phyloP scores from a whole-genome alignment of 371 early-diverging fungal species.

The Parasitella parasitica region DNA sequence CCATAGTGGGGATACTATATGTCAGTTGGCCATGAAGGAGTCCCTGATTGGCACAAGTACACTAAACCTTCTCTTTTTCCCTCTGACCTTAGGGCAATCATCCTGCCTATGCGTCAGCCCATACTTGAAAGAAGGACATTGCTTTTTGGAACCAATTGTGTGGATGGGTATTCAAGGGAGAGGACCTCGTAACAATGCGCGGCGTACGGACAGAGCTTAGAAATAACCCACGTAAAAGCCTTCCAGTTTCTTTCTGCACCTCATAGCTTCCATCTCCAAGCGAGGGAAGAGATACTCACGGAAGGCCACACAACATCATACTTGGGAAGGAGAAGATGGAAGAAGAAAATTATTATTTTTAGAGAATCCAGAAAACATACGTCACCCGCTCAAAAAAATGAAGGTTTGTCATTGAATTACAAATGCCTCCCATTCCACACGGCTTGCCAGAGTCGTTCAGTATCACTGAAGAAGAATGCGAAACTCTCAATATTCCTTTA shows the following conservation, averaged over 20 bases:
- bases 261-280: slow-evolving; percentile 6
- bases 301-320: background rate
- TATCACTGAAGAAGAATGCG: background rate
- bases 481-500: no score
- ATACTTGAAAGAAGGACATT: slow-evolving; percentile 1
- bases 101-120: background rate
- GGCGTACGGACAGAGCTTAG: slow-evolving; percentile 4
- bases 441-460: background rate
- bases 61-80: slow-evolving; percentile 2
- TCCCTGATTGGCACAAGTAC: slow-evolving; percentile 5
- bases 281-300: background rate
- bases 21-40: slow-evolving; percentile 4
- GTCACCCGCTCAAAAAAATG: no score
- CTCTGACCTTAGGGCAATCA: background rate
- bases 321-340: no score
- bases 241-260: background rate
- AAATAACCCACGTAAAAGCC: background rate
- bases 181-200: slow-evolving; percentile 9
- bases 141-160: background rate
- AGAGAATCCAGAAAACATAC: no score
- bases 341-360: no score
- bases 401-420: background rate
- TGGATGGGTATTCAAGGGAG: slow-evolving; percentile 1
- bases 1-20: slow-evolving; percentile 2
- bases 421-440: background rate